Evolutionary conservation across 2,329 filamentous ascomycete species (phyloP).

Genomic region (Shiraia bambusicola): DNA sequence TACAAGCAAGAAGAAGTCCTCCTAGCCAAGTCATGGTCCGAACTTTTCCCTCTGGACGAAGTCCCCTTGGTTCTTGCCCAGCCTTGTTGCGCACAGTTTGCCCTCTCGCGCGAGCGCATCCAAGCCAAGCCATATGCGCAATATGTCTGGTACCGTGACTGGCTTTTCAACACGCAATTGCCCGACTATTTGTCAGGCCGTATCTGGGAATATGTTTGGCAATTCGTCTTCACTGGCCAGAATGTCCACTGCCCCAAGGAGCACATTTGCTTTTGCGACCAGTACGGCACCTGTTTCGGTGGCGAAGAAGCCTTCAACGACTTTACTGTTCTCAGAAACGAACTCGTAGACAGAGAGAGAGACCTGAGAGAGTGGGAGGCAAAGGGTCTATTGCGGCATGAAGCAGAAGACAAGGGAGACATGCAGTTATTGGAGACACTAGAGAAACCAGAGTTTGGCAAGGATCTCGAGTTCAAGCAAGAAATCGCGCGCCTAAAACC

Average conservation of each 20-base stretch:
- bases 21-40: constrained; percentile 49
- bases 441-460: constrained; percentile 45
- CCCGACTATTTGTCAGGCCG: constrained; percentile 59
- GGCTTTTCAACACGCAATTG: constrained; percentile 60
- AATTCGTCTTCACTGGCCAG: constrained; percentile 60
- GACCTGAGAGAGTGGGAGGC: constrained; percentile 47
- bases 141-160: constrained; percentile 61
- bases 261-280: constrained; percentile 64
- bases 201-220: constrained; percentile 66
- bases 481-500: constrained; percentile 49
- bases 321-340: constrained; percentile 51
- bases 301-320: constrained; percentile 51
- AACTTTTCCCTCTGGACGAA: constrained; percentile 51
- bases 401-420: constrained; percentile 30
- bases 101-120: constrained; percentile 60
- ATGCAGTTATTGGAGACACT: constrained; percentile 36
- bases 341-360: constrained; percentile 45
- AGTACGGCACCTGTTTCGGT: constrained; percentile 63
- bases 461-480: constrained; percentile 46
- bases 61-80: constrained; percentile 57
- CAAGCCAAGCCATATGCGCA: constrained; percentile 54
- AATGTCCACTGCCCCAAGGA: constrained; percentile 54
- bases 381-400: constrained; percentile 38
- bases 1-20: constrained; percentile 49
- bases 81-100: constrained; percentile 66